A percentile compares a stretch with the other conserved stretches of the same genome.
Evolutionary conservation across 73 alveolate species (phyloP).

Genomic region (Tetrahymena borealis): DNA sequence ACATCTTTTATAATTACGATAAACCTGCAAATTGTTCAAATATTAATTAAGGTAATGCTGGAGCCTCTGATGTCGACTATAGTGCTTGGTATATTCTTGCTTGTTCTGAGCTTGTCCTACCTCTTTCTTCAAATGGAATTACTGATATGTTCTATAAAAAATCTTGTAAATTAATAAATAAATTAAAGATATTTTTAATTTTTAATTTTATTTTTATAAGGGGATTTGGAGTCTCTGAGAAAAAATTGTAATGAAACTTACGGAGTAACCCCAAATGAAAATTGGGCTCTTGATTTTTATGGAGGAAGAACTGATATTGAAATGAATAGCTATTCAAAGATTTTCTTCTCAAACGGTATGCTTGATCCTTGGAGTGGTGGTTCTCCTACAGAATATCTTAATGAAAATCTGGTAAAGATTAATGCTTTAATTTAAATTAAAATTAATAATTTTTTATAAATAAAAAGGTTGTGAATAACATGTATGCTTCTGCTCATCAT

Average conservation of each 20-base stretch:
- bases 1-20: conserved; percentile 27
- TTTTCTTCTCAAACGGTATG: conserved; percentile 51
- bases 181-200: no score
- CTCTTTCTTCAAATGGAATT: conserved; percentile 51
- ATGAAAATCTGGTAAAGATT: neutral
- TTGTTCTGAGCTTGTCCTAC: conserved; percentile 61
- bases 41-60: neutral
- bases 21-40: conserved; percentile 22
- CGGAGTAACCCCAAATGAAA: conserved; percentile 46
- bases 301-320: conserved; percentile 47
- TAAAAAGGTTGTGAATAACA: no score
- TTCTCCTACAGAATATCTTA: neutral
- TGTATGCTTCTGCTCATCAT: conserved; percentile 9
- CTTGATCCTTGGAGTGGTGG: conserved; percentile 61
- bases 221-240: conserved; percentile 10
- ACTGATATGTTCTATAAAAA: conserved; percentile 53
- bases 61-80: conserved; percentile 37
- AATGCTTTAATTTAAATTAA: no score
- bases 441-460: no score
- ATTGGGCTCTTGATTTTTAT: conserved; percentile 38
- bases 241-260: conserved; percentile 15
- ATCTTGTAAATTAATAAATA: no score
- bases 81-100: conserved; percentile 62
- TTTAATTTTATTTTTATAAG: no score
- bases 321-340: conserved; percentile 21